Evolutionary conservation across 1,284 basidiomycete genomes (phyloP), one percentile per base, ranked within the genome.

Genomic region (Cryptococcus depauperatus): DNA sequence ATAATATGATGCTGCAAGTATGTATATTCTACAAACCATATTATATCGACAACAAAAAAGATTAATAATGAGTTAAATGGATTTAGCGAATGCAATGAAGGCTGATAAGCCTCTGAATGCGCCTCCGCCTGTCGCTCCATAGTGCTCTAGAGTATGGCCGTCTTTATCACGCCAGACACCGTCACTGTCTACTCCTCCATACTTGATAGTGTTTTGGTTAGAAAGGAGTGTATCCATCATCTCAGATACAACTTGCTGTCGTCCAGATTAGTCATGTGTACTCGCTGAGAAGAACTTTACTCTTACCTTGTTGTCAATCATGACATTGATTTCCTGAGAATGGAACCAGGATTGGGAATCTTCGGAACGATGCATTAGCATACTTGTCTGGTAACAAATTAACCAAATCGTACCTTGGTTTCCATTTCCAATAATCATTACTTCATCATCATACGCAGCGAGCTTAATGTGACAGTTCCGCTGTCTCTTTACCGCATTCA

Each of bases 381-480:
- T 8, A 19, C 4, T n/a, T 33, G 38, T 41, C 38, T 46, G 28
- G 23, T 6, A 23, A 32, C 18, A 3, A 4, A 23, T 13, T 23
- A 7, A 29, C 2, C 2, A 5, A 18, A 35, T 41, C 51, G 43
- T 43, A 57, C 58, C 59, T 51, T 68, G 64, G 47, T 70, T 71
- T 5, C 64, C 68, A 55, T 71, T 70, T 14, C 84, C 84, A 22
- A 79, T 72, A 48, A 87, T 85, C 18, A 77, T 78, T 25, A 85
- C 78, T 55, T 77, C 73, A 51, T 80, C 80, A 58, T 87, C 84
- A 51, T 84, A 76, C 29, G 78, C 75, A 62, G 83, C 83, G 61
- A 86, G 77, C 66, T 87, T 86, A 62, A 84, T 76, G 58, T 84
- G 83, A 56, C 83, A 86, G 62, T 84, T 86, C 19, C 84, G 75